Base-by-base conservation (phyloP, 2,329 filamentous ascomycete species). In the Cladosporium velox region DNA sequence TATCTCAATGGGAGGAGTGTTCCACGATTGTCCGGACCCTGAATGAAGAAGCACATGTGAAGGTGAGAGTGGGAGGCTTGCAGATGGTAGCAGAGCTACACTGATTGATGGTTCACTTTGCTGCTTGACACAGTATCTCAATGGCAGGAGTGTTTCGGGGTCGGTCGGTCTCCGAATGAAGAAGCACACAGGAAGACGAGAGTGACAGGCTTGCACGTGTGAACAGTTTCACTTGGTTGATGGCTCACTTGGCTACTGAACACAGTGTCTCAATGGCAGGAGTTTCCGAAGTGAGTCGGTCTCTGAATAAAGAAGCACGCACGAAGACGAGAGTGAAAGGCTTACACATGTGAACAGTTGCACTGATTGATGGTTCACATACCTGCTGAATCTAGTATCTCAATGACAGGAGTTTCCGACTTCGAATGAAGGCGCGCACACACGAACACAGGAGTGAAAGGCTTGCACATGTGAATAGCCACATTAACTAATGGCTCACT, bases 51-150 rank as follows among this genome's bases (percentile, higher is more conserved):
- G 15, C 35, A 6, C 35, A 38, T 4, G 34, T 15, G 60, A 63
- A 8, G 60, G 30, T 28, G 60, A 52, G 10, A 54, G 14, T 3
- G 60, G 47, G 34, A 44, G 60, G 14, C 60, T 54, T 44, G 49
- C 34, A 3, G 49, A 34, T 6, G 49, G 49, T 18, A 55, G 60
- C 35, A 44, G 11, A 34, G 59, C 41, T 28, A 14, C 28, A 21
- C 14, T 54, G 2, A 32, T 55, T 18, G 59, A 61, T 51, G 59
- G 59, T 15, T 41, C 15, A 41, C 15, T 18, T n/a, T 3, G 38
- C 7, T 18, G 7, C 15, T 41, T 2, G 8, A 6, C 6, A 7
- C 2, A n/a, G 38, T 18, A n/a, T n/a, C 38, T 41, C 15, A 5
- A 18, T n/a, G 15, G 38, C 15, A 18, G 15, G 38, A 41, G 2